Conservation (phyloP, 768 basidiomycete species). For the Scleroderma citrinum region DNA sequence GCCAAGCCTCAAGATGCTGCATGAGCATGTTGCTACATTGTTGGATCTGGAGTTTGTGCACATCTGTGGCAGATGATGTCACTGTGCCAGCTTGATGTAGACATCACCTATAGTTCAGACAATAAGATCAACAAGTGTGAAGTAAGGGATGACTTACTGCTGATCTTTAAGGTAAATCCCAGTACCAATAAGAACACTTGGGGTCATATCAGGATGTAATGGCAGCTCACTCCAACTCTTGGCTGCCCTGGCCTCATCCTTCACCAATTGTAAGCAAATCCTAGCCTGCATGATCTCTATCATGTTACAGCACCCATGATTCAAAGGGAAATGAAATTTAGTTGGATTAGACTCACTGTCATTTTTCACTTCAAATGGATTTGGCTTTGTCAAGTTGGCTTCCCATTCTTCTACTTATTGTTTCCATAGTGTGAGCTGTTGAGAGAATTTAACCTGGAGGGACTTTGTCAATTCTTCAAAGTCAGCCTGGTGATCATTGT, state of each 20-base stretch:
- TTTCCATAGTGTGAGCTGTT: not conserved
- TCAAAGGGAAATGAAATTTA: not conserved
- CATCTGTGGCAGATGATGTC: not conserved
- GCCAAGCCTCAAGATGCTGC: not conserved
- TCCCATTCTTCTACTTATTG: slow-evolving; percentile 5
- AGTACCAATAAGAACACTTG: slow-evolving; percentile 4
- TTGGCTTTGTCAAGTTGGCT: slow-evolving; percentile 1
- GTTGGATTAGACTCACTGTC: not conserved
- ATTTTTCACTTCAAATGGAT: slow-evolving; percentile 6
- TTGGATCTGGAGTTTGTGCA: not conserved
- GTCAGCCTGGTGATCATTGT: slow-evolving; percentile 5
- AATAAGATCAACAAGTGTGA: not conserved
- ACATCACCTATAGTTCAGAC: not conserved
- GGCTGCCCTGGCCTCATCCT: slow-evolving; percentile 4
- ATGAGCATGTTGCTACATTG: not conserved
- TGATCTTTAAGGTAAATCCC: slow-evolving; percentile 14
- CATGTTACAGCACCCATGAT: not conserved
- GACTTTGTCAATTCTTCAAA: slow-evolving; percentile 1
- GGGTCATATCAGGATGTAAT: slow-evolving; percentile 6
- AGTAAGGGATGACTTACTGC: slow-evolving; percentile 5
- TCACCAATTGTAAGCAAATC: slow-evolving; percentile 5
- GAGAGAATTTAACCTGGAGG: not conserved
- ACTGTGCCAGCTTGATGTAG: not conserved
- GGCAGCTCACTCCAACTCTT: not conserved
- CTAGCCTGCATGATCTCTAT: not conserved